Evolutionary conservation across 345 rosid species (phyloP).

Genomic region (Hibiscus syriacus): DNA sequence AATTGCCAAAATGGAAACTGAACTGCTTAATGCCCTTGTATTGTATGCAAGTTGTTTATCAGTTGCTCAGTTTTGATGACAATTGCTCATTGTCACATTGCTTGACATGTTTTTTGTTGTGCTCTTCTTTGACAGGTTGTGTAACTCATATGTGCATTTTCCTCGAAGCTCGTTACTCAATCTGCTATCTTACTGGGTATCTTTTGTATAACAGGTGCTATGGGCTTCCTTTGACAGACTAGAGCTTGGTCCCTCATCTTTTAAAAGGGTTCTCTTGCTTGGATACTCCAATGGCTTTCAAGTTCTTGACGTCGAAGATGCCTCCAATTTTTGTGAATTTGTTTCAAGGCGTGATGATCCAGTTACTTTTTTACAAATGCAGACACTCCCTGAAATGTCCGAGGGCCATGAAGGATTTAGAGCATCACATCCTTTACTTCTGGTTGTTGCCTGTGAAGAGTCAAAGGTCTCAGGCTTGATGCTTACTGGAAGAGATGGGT

Average conservation of each 20-base stretch:
- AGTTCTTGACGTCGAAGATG: constrained; percentile 91
- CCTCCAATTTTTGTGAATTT: constrained; percentile 65
- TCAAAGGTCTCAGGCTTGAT: constrained; percentile 12
- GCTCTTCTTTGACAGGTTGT: constrained; percentile 4
- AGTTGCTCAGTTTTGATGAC: background rate
- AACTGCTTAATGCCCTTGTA: background rate
- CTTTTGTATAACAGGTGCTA: constrained; percentile 45
- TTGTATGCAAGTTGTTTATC: background rate
- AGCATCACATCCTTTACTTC: constrained; percentile 67
- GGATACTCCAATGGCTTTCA: constrained; percentile 96
- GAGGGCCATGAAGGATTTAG: constrained; percentile 53
- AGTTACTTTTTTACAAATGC: constrained; percentile 93
- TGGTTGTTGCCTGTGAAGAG: constrained; percentile 78
- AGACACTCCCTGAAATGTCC: constrained; percentile 42
- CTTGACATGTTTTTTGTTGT: background rate
- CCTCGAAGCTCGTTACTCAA: background rate
- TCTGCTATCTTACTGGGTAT: background rate
- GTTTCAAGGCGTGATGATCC: constrained; percentile 79
- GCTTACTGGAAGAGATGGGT: background rate
- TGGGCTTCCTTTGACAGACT: constrained; percentile 95
- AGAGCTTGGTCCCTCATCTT: constrained; percentile 51
- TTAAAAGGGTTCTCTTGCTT: constrained; percentile 71
- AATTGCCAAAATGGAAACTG: background rate
- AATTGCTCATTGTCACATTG: background rate
- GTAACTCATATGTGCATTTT: background rate